Conservation (phyloP, 495 filamentous ascomycete species). For the Penicillium waksmanii region DNA sequence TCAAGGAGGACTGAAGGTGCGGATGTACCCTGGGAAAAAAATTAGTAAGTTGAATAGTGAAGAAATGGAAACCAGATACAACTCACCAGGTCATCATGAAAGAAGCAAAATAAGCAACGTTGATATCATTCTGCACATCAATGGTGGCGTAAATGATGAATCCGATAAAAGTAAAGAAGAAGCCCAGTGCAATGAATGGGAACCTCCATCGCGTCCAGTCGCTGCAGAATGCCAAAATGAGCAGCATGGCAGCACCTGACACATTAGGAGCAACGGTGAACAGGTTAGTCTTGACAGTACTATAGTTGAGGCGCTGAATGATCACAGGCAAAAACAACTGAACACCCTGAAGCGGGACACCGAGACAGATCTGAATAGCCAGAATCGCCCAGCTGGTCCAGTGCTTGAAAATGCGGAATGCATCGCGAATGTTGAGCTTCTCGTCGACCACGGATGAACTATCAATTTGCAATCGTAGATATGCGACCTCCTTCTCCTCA, state of each 20-base stretch:
- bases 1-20: conserved; percentile 57
- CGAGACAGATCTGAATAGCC: conserved; percentile 72
- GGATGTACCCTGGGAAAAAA: conserved; percentile 47
- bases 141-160: conserved; percentile 77
- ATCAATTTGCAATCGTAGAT: conserved; percentile 74
- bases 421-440: conserved; percentile 66
- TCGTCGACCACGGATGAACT: conserved; percentile 73
- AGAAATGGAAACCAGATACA: background rate
- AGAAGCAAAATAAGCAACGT: conserved; percentile 73
- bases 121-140: conserved; percentile 58
- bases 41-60: background rate
- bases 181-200: conserved; percentile 73
- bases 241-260: conserved; percentile 67
- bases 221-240: conserved; percentile 68
- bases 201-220: conserved; percentile 69
- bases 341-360: conserved; percentile 74
- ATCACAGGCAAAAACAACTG: conserved; percentile 77
- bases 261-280: conserved; percentile 78
- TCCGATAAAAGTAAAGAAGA: conserved; percentile 72
- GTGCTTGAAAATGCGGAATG: conserved; percentile 64
- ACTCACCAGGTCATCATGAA: conserved; percentile 78
- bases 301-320: conserved; percentile 62
- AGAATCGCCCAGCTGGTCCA: conserved; percentile 66
- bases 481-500: conserved; percentile 70
- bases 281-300: conserved; percentile 71